Conservation (phyloP, 73 alveolate species). For the Paraurostyla sp. region DNA sequence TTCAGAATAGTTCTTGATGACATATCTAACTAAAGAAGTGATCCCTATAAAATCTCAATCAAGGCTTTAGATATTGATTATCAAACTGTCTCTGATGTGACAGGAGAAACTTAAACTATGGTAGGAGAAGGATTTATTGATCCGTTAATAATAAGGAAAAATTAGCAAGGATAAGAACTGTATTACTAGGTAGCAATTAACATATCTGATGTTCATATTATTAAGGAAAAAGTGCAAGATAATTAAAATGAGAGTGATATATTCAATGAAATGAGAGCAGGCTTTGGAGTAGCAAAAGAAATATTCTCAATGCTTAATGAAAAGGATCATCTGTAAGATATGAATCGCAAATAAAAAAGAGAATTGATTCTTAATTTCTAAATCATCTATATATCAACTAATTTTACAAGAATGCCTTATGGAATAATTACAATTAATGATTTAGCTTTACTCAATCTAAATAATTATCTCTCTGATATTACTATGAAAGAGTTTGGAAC, state of each 20-base stretch:
- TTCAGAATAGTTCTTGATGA: slow-evolving; percentile 16
- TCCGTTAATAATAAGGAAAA: neutral
- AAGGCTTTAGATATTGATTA: slow-evolving; percentile 48
- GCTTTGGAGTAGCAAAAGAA: too few species aligned
- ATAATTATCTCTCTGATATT: neutral
- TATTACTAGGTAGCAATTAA: neutral
- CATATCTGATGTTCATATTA: neutral
- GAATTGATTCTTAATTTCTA: neutral
- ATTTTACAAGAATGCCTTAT: slow-evolving; percentile 7
- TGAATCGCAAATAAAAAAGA: neutral
- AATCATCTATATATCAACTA: neutral
- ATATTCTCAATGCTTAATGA: neutral
- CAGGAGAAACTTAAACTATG: neutral
- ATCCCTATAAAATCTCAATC: neutral
- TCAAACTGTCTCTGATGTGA: neutral
- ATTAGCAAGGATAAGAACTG: slow-evolving; percentile 2
- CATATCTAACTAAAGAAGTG: neutral
- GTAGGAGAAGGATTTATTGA: neutral
- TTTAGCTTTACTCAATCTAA: neutral
- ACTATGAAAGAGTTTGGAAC: neutral
- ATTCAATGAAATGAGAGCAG: too few species aligned
- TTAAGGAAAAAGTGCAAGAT: neutral
- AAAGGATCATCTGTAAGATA: neutral
- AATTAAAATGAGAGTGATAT: neutral
- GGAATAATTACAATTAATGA: slow-evolving; percentile 40